A percentile compares a stretch with the other conserved stretches of the same genome.
Conservation (phyloP, 1,284 basidiomycete genomes). For the Pseudozyma hubeiensis region DNA sequence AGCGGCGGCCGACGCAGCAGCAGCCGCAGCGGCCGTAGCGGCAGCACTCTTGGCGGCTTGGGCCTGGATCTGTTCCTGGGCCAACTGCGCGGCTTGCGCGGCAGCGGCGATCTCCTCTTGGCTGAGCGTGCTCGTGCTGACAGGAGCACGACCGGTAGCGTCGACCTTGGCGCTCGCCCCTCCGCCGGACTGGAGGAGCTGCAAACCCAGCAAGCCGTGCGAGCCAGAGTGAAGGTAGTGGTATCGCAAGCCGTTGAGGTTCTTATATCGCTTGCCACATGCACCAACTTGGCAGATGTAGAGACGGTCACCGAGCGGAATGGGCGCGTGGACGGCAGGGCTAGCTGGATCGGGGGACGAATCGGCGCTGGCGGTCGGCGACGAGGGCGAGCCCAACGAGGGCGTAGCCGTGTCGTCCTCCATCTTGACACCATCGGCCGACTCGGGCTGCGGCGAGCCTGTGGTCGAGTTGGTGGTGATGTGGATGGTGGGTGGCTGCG, state of each 20-base stretch:
- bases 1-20: conserved; percentile 43
- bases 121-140: conserved; percentile 63
- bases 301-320: conserved; percentile 42
- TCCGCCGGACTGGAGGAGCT: conserved; percentile 64
- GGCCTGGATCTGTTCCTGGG: conserved; percentile 59
- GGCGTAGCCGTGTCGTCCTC: conserved; percentile 30
- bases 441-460: conserved; percentile 44
- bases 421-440: conserved; percentile 36
- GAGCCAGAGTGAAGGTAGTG: conserved; percentile 97
- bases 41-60: conserved; percentile 54
- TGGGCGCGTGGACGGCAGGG: conserved; percentile 31
- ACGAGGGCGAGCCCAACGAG: conserved; percentile 27
- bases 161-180: conserved; percentile 66
- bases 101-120: conserved; percentile 65
- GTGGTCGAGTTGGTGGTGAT: conserved; percentile 40
- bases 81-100: conserved; percentile 61
- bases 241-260: conserved; percentile 76
- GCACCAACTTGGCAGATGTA: conserved; percentile 69
- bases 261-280: conserved; percentile 94
- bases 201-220: conserved; percentile 73
- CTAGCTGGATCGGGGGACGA: conserved; percentile 41
- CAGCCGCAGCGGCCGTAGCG: conserved; percentile 46
- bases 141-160: conserved; percentile 62
- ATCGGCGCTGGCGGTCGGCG: conserved; percentile 26
- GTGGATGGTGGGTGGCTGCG: conserved; percentile 46